Evolutionary conservation across 129 eudicot species (phyloP), one percentile per base, ranked within the genome.

Genomic region (Flaveria trinervia): DNA sequence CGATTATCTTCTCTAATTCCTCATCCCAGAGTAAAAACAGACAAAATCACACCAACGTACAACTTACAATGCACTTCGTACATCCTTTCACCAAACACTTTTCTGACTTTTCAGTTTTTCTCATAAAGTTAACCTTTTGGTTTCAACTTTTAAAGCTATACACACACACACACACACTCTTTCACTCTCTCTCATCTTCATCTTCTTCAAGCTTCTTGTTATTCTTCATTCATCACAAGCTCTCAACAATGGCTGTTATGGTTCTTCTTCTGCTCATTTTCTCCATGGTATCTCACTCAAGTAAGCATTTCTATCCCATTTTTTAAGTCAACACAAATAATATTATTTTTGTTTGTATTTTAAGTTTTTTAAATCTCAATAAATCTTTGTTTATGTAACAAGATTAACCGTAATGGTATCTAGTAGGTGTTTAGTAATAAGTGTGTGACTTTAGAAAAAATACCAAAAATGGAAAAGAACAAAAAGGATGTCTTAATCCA

Each of bases 271-370:
- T 80, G 26, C 74, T 80, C 50, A 51, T 73, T 9, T 72, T 30
- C 62, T 80, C 79, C 70, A 73, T 80, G 83, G 79, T 80, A 43
- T 10, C 79, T 66, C 74, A 80, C 75, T 80, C 83, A 36, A 80
- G 83, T 80, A 80, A 80, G 83, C 83, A 54, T 73, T 73, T 54
- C 68, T 52, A 61, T 48, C 14, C 33, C 41, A 36, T 36, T 36
- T 33, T 5, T 36, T 1, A 36, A 36, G 5, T 30, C 36, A 4
- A 30, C 36, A 30, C 5, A 36, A 36, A 36, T 36, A 36, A 36
- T 36, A 36, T 36, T 36, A 36, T 15, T 30, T 36, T 36, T 36
- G 41, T 36, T 36, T 36, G 41, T 36, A 5, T 43, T 69, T 44
- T 16, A 17, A 12, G 4, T 14, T 23, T n/a, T n/a, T 39, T 57